phyloP scores from a whole-genome alignment of 2,329 filamentous ascomycete species.

The Penicillium sp. region DNA sequence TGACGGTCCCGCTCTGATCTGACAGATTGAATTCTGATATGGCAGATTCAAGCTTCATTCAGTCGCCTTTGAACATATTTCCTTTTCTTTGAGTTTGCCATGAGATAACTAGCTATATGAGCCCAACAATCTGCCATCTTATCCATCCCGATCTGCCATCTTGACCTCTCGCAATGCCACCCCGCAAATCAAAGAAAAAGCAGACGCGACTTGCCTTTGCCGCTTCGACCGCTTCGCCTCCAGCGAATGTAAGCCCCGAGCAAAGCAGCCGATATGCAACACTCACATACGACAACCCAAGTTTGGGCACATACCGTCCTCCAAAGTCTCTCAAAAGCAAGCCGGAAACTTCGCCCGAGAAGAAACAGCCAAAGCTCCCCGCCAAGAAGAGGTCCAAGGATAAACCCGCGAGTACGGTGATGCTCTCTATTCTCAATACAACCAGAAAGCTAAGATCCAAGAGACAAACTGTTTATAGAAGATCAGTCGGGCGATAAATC shows the following conservation, averaged over 20 bases:
- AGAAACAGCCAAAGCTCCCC: neutral
- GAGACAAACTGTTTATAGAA: neutral
- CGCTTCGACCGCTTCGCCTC: constrained; percentile 28
- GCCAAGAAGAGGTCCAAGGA: neutral
- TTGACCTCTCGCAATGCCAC: constrained; percentile 21
- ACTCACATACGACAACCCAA: constrained; percentile 33
- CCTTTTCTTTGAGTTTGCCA: neutral
- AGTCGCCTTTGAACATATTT: neutral
- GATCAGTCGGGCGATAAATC: neutral
- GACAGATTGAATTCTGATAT: neutral
- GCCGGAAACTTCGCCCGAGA: neutral
- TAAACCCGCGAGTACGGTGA: neutral
- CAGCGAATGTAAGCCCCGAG: constrained; percentile 13
- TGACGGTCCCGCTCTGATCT: constrained; percentile 1
- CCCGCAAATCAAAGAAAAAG: constrained; percentile 33
- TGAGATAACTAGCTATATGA: neutral
- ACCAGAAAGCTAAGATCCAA: neutral
- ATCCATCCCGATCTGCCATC: neutral
- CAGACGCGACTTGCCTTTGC: constrained; percentile 46
- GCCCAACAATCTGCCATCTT: neutral
- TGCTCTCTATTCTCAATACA: neutral
- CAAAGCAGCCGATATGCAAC: constrained; percentile 29
- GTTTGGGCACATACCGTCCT: constrained; percentile 12
- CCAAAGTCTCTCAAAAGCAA: constrained; percentile 3
- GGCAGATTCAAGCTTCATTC: neutral